Conservation (phyloP, 768 basidiomycete species). For the Tremella yokohamensis region DNA sequence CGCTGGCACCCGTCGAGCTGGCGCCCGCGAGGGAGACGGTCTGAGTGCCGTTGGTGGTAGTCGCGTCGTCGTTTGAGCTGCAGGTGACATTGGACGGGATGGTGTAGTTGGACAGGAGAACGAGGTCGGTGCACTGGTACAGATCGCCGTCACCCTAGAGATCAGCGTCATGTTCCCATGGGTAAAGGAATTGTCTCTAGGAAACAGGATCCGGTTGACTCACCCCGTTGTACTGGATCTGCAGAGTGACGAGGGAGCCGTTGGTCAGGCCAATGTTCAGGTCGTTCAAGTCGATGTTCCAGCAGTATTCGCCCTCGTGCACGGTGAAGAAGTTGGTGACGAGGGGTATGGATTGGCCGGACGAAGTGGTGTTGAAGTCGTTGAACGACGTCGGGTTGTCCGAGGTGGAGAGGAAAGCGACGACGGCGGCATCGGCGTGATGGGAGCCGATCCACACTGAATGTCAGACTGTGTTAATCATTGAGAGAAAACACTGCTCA, state of each 20-base stretch:
- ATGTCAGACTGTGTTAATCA: conserved; percentile 9
- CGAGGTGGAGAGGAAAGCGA: conserved; percentile 54
- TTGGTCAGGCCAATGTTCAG: conserved; percentile 59
- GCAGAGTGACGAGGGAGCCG: conserved; percentile 71
- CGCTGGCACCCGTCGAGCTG: background rate
- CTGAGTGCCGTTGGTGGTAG: background rate
- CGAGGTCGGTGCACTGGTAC: conserved; percentile 77
- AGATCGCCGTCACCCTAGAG: conserved; percentile 62
- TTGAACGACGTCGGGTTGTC: conserved; percentile 62
- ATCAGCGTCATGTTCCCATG: background rate
- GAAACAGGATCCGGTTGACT: conserved; percentile 8
- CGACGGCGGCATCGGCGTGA: conserved; percentile 53
- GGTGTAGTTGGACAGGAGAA: conserved; percentile 59
- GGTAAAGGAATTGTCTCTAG: background rate
- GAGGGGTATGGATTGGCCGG: conserved; percentile 35
- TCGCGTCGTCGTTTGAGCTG: conserved; percentile 18
- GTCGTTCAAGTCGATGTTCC: conserved; percentile 62
- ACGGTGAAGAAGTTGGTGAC: conserved; percentile 36
- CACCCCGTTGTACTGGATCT: conserved; percentile 49
- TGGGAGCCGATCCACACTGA: conserved; percentile 35
- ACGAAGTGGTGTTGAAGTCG: conserved; percentile 59
- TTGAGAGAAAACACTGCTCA: conserved; percentile 52
- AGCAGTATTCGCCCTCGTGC: conserved; percentile 65
- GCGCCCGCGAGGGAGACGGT: conserved; percentile 8
- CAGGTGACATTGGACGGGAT: conserved; percentile 55